Conservation (phyloP, 495 filamentous ascomycete genomes). For the Daldinia grandis region DNA sequence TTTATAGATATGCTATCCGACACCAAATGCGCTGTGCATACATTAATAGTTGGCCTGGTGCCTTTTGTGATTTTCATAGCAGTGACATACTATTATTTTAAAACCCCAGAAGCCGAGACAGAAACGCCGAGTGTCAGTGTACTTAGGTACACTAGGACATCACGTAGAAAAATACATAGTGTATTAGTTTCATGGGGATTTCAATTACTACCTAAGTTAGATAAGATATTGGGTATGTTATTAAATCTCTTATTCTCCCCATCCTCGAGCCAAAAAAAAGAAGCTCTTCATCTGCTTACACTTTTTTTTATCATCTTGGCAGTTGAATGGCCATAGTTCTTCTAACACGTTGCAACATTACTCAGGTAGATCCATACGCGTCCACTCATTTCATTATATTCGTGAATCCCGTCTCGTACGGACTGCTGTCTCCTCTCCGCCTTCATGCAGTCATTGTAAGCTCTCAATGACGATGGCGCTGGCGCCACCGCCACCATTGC, state of each 20-base stretch:
- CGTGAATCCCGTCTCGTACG: slow-evolving; percentile 23
- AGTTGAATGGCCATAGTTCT: not conserved
- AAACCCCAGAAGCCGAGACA: no score
- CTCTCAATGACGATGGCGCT: slow-evolving; percentile 89
- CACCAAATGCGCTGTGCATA: no score
- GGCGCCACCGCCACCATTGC: slow-evolving; percentile 96
- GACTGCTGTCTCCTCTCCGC: not conserved
- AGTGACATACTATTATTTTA: not conserved
- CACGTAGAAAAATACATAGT: not conserved
- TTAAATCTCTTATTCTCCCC: slow-evolving; percentile 5
- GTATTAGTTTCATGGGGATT: not conserved
- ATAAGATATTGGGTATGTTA: not conserved
- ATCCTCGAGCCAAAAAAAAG: not conserved
- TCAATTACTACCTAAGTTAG: slow-evolving; percentile 1
- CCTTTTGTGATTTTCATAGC: not conserved
- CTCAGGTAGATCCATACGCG: not conserved
- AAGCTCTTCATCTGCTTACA: not conserved
- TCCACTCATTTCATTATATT: slow-evolving; percentile 20
- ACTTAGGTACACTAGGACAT: no score
- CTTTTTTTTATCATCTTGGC: not conserved
- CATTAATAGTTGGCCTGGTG: no score
- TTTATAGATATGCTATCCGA: not conserved
- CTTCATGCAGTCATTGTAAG: slow-evolving; percentile 53
- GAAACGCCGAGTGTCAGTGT: no score
- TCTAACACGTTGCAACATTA: not conserved